A percentile compares a stretch with the other conserved stretches of the same genome.
Conservation (phyloP, 805 yeast genomes). For the Myxozyma lipomycoides region DNA sequence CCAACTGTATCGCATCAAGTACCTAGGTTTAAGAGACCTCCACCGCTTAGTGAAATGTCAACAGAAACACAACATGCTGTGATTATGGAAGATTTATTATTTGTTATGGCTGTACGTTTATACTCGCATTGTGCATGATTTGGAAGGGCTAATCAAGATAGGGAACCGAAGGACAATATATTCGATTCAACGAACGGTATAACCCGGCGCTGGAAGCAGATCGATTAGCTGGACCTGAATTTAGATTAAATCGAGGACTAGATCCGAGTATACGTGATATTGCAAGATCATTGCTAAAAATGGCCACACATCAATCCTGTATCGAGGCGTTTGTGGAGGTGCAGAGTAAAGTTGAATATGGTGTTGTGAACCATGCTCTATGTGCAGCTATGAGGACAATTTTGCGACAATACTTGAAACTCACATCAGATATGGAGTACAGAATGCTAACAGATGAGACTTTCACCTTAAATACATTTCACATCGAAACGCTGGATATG, state of each 20-base stretch:
- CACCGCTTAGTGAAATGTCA: constrained; percentile 33
- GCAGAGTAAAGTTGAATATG: constrained; percentile 55
- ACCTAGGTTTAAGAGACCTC: constrained; percentile 5
- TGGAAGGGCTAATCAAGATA: constrained; percentile 34
- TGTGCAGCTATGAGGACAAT: constrained; percentile 55
- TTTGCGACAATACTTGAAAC: constrained; percentile 37
- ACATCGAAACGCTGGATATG: constrained; percentile 45
- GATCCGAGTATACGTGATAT: constrained; percentile 72
- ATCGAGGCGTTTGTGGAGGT: constrained; percentile 57
- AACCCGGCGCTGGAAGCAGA: constrained; percentile 45
- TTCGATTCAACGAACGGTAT: constrained; percentile 62
- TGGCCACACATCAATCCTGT: constrained; percentile 61
- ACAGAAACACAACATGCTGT: constrained; percentile 65
- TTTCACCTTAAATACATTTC: constrained; percentile 59
- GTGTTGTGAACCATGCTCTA: constrained; percentile 69
- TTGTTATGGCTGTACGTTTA: constrained; percentile 48
- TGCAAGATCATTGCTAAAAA: constrained; percentile 53
- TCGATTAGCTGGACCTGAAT: constrained; percentile 67
- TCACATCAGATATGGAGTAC: constrained; percentile 46
- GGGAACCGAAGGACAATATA: constrained; percentile 69
- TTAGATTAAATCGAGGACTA: constrained; percentile 62
- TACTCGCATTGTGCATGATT: not conserved
- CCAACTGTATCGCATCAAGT: constrained; percentile 20
- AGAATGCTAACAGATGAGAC: constrained; percentile 47
- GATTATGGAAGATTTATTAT: constrained; percentile 64